A percentile compares a stretch with the other conserved stretches of the same genome.
Evolutionary conservation across 2,329 filamentous ascomycete species (phyloP).

Genomic region (Botryotinia convoluta): DNA sequence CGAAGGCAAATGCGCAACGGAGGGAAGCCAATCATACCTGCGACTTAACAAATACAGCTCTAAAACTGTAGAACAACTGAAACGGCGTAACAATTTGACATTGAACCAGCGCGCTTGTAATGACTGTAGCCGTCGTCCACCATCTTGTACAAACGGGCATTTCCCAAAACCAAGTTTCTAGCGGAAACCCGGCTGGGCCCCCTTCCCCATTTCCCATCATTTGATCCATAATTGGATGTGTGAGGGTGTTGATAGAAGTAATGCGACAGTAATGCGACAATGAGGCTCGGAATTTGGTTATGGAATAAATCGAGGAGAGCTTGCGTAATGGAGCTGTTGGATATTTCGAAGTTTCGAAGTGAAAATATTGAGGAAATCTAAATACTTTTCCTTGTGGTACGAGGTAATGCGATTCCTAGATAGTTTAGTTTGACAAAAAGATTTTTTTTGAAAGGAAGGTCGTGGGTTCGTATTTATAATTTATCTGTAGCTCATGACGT

Average conservation of each 20-base stretch:
- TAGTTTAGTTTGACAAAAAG: background rate
- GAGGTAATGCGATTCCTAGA: background rate
- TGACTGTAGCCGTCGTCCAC: constrained; percentile 92
- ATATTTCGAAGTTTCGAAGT: background rate
- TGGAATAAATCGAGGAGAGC: background rate
- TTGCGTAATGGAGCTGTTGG: background rate
- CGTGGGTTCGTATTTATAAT: background rate
- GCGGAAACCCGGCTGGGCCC: constrained; percentile 65
- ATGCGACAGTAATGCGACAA: constrained; percentile 8
- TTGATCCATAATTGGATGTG: constrained; percentile 34
- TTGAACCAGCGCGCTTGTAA: constrained; percentile 86
- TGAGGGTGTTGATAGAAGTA: background rate
- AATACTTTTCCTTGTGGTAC: background rate
- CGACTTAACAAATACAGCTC: constrained; percentile 84
- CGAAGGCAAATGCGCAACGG: background rate
- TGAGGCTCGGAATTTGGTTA: background rate
- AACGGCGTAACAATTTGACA: constrained; percentile 90
- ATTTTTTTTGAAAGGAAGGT: background rate
- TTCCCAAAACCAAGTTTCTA: constrained; percentile 98
- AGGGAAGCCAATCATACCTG: constrained; percentile 60
- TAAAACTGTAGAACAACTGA: constrained; percentile 95
- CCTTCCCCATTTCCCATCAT: constrained; percentile 40
- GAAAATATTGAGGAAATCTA: no score
- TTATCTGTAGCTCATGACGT: background rate
- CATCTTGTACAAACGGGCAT: constrained; percentile 94